Evolutionary conservation across 257 asterid genomes (phyloP).

Genomic region (Fraxinus anomala): DNA sequence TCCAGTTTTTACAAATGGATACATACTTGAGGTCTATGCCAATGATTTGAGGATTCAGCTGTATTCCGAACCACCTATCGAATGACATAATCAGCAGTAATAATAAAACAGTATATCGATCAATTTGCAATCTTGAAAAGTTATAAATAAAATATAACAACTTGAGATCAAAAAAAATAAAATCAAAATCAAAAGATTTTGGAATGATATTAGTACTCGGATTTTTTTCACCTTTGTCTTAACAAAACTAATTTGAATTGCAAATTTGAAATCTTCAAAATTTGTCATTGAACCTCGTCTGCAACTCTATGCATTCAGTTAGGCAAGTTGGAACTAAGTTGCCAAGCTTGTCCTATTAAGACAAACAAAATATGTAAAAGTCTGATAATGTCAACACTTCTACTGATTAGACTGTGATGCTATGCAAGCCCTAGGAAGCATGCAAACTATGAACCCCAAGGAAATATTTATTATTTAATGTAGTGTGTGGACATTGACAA

Average conservation of each 20-base stretch:
- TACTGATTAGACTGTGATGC: not conserved
- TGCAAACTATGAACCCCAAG: too few relatives aligned
- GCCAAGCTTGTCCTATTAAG: not conserved
- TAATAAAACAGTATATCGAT: constrained; percentile 28
- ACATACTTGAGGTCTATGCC: constrained; percentile 97
- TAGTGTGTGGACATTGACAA: not conserved
- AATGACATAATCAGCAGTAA: constrained; percentile 28
- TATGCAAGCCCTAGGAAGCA: not conserved
- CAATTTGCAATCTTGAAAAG: constrained; percentile 8
- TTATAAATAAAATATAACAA: constrained; percentile 4
- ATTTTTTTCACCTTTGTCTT: constrained; percentile 1
- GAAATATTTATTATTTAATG: too few relatives aligned
- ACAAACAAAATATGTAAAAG: not conserved
- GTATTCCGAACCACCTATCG: constrained; percentile 96
- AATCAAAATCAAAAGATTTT: not conserved
- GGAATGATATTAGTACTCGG: not conserved
- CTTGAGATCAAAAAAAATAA: not conserved
- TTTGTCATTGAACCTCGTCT: constrained; percentile 14
- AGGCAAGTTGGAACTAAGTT: not conserved
- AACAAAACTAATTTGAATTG: not conserved
- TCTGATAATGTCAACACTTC: not conserved
- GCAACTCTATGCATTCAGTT: constrained; percentile 14
- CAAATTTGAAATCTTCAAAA: constrained; percentile 23
- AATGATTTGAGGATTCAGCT: constrained; percentile 86
- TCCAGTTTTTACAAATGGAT: constrained; percentile 21